Evolutionary conservation across 306 rosid genomes (phyloP).

Genomic region (Albizia julibrissin): DNA sequence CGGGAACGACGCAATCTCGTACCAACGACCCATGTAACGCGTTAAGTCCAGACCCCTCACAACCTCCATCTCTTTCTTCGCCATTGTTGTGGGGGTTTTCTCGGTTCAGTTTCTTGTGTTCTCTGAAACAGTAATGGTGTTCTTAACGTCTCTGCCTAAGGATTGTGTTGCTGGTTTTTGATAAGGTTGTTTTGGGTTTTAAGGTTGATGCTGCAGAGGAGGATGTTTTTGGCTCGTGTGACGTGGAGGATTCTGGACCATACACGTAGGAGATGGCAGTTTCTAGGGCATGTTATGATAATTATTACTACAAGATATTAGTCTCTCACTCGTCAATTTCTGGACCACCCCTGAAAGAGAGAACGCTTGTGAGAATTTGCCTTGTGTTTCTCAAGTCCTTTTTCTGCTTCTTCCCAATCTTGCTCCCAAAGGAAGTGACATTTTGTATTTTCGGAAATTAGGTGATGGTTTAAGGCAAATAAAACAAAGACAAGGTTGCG

Average conservation of each 20-base stretch:
- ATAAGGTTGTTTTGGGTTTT: conserved; percentile 1
- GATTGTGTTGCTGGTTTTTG: background rate
- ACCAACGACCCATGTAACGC: conserved; percentile 94
- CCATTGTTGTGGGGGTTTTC: conserved; percentile 32
- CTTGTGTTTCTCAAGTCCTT: background rate
- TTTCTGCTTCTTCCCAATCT: background rate
- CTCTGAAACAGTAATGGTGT: background rate
- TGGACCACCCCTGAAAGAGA: background rate
- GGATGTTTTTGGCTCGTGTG: background rate
- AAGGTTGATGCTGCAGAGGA: background rate
- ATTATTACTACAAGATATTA: background rate
- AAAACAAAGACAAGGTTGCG: background rate
- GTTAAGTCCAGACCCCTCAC: conserved; percentile 59
- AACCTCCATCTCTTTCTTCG: conserved; percentile 66
- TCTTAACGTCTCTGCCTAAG: background rate
- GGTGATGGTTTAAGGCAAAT: background rate
- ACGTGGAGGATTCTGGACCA: conserved; percentile 31
- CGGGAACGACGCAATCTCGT: conserved; percentile 89
- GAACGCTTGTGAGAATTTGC: background rate
- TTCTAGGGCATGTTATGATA: conserved; percentile 12
- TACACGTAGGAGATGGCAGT: background rate
- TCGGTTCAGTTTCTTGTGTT: background rate
- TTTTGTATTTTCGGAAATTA: background rate
- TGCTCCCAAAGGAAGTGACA: background rate
- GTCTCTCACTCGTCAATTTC: background rate